These are phyloP conservation scores for Striga asiatica DNA, from an alignment of 257 asterid species.

Conservation along the genomic window DNA sequence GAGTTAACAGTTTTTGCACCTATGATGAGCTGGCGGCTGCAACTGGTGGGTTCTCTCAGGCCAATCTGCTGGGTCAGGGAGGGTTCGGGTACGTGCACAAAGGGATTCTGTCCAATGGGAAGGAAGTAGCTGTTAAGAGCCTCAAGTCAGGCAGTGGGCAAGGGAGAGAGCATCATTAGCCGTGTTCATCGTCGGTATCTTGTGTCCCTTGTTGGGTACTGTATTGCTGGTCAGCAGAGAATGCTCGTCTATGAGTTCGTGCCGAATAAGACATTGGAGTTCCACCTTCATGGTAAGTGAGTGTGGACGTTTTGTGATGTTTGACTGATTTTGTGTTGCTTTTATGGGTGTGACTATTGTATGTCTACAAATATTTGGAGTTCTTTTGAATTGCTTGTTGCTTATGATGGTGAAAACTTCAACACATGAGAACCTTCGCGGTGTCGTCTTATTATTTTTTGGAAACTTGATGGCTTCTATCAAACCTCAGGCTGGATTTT, in stretches of 20 bases:
- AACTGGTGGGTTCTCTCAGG: slow-evolving; percentile 42
- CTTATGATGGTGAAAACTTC: neutral
- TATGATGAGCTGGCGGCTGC: slow-evolving; percentile 56
- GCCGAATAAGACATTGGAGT: slow-evolving; percentile 55
- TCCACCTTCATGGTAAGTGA: slow-evolving; percentile 59
- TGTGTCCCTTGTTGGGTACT: slow-evolving; percentile 74
- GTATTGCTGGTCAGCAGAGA: slow-evolving; percentile 48
- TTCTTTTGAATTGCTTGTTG: too few species aligned
- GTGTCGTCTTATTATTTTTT: too few species aligned
- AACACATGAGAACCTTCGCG: too few species aligned
- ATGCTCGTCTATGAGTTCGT: slow-evolving; percentile 74
- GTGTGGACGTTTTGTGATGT: neutral
- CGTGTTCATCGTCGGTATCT: slow-evolving; percentile 80
- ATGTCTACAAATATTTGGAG: too few species aligned
- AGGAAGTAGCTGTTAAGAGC: slow-evolving; percentile 62
- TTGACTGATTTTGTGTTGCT: neutral
- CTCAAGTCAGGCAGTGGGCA: slow-evolving; percentile 73
- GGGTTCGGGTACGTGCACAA: slow-evolving; percentile 73
- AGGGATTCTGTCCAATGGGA: slow-evolving; percentile 47
- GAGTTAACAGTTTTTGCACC: slow-evolving; percentile 40
- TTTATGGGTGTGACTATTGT: neutral
- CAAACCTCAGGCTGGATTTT: too few species aligned
- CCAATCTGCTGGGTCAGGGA: slow-evolving; percentile 61
- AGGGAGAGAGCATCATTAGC: slow-evolving; percentile 74
- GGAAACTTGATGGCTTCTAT: too few species aligned